Base-by-base conservation (phyloP, 2,329 filamentous ascomycete genomes). In the Apiospora koreana region DNA sequence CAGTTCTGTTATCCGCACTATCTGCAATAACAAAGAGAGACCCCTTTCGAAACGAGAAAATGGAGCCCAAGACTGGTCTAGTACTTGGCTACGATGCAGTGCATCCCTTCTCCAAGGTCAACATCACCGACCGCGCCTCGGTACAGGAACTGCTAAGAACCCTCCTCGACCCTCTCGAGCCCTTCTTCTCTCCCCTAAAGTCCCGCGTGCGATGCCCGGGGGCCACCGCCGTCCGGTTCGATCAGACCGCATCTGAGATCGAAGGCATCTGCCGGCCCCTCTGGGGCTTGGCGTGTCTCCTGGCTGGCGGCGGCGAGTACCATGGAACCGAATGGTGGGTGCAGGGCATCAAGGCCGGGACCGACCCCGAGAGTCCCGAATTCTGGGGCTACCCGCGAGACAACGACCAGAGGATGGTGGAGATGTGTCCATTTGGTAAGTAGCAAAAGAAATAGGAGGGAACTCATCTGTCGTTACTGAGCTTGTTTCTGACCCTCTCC, bases 381-480 rank as follows among this genome's bases (percentile, higher is more conserved):
- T 95, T 91, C 76, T 95, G 93, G 93, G 93, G 92, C 0, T 90
- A 88, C 69, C 92, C 93, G 73, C 86, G 90, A 73, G 92, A 94
- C 77, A 90, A 91, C 70, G 93, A 95, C 77, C 93, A 95, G 83
- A 85, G 93, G 35, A 95, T 95, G 93, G 93, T 95, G 2, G 93
- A 95, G 79, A 93, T 94, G 86, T 94, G 92, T 77, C 92, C 93
- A 0, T 85, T 95, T 71, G 93, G 85, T 85, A 78, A 25, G 45
- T 35, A 31, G 6, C 12, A 45, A 46, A 46, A 46, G 21, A 31
- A 7, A 2, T 7, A 35, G 16, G 23, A 1, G 31, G 31, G 45
- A 43, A 7, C 9, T 31, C 1, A 38, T 45, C 21, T 7, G 23
- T 5, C 5, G 18, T 38, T 12, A 18, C 8, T 12, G 31, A 3